Conservation (phyloP, 148 eudicot species). For the Cornus florida region DNA sequence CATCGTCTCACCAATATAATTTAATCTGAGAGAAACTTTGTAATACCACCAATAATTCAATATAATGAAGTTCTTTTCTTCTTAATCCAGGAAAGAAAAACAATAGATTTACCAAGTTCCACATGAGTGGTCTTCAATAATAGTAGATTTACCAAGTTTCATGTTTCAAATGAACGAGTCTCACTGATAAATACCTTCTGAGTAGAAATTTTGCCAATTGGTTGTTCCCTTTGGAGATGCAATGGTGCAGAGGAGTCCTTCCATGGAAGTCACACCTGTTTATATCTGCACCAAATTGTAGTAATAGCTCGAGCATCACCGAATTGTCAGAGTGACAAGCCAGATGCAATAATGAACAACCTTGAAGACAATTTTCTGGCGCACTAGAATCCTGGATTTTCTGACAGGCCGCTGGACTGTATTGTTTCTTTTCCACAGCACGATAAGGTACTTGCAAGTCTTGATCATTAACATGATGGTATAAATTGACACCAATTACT, state of each 20-base stretch:
- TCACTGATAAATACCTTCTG: conserved; percentile 56
- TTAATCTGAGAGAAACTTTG: not conserved
- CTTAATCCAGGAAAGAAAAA: not conserved
- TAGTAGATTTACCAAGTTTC: not conserved
- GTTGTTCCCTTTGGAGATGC: conserved; percentile 64
- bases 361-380: conserved; percentile 64
- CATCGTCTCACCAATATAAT: not conserved
- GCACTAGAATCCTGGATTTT: conserved; percentile 36
- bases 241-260: conserved; percentile 93
- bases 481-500: conserved; percentile 26
- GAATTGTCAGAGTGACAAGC: conserved; percentile 68
- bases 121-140: too few species aligned
- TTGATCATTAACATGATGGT: conserved; percentile 24
- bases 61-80: not conserved
- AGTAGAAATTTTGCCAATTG: conserved; percentile 82
- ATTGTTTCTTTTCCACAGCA: conserved; percentile 25
- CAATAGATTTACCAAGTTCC: too few species aligned
- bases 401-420: conserved; percentile 59
- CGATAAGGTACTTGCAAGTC: conserved; percentile 32
- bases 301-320: conserved; percentile 82
- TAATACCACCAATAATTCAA: too few species aligned
- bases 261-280: conserved; percentile 84
- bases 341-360: conserved; percentile 82
- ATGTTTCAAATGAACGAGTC: not conserved
- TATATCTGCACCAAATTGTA: conserved; percentile 85